phyloP scores from a whole-genome alignment of 1,284 basidiomycete genomes.

The Farysia itapuensis region DNA sequence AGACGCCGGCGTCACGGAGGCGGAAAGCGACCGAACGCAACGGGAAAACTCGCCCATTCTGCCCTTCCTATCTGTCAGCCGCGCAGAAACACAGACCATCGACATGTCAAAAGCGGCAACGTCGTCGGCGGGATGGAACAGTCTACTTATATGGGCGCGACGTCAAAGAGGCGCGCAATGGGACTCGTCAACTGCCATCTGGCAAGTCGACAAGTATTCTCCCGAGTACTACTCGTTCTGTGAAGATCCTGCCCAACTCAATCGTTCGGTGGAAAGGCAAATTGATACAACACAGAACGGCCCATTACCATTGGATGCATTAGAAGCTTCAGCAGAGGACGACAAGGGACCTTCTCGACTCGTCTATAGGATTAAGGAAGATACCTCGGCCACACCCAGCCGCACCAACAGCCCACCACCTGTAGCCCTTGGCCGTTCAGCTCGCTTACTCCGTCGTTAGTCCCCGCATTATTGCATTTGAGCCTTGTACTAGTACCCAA shows the following conservation, averaged over 20 bases:
- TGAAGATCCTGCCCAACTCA: conserved; percentile 13
- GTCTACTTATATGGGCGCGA: conserved; percentile 44
- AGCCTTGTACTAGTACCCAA: too few species aligned
- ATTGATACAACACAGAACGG: too few species aligned
- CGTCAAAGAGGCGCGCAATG: conserved; percentile 49
- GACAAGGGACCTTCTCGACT: conserved; percentile 13
- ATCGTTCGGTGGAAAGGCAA: too few species aligned
- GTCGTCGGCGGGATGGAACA: conserved; percentile 50
- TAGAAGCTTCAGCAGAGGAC: too few species aligned
- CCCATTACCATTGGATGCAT: too few species aligned
- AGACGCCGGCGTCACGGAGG: neutral
- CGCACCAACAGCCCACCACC: conserved; percentile 9
- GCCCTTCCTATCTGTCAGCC: conserved; percentile 11
- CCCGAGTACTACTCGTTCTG: conserved; percentile 38
- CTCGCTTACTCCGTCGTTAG: conserved; percentile 10
- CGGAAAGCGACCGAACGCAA: conserved; percentile 3
- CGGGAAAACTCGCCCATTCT: conserved; percentile 27
- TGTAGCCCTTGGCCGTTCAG: conserved; percentile 4
- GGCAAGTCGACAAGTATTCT: conserved; percentile 40
- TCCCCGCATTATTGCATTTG: too few species aligned
- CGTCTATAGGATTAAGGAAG: conserved; percentile 7
- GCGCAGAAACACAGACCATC: conserved; percentile 15
- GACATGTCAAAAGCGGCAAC: conserved; percentile 36
- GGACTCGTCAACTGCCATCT: conserved; percentile 37
- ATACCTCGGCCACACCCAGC: neutral